A percentile compares a stretch with the other conserved stretches of the same genome.
These are phyloP conservation scores for Rubia peregrina DNA, from an alignment of 305 asterid genomes.

Conservation along the genomic window DNA sequence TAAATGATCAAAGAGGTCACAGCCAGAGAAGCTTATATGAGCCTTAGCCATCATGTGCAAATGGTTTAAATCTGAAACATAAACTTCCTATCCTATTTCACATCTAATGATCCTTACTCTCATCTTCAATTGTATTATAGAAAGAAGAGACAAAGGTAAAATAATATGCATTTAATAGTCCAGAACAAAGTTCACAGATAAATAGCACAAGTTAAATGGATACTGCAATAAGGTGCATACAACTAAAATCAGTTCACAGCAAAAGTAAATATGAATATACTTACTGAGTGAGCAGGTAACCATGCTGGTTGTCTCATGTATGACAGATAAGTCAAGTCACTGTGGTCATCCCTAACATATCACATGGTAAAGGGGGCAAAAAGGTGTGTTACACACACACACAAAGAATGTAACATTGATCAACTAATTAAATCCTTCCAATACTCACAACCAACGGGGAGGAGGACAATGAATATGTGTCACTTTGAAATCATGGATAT, in stretches of 20 bases:
- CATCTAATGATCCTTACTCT: neutral
- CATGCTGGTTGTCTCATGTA: conserved; percentile 68
- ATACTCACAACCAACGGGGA: conserved; percentile 85
- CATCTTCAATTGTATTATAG: neutral
- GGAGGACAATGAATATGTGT: conserved; percentile 98
- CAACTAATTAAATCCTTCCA: conserved; percentile 9
- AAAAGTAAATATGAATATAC: conserved; percentile 17
- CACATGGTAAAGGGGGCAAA: conserved; percentile 22
- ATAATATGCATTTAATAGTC: neutral
- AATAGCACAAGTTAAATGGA: neutral
- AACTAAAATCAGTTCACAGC: conserved; percentile 3
- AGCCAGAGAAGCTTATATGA: neutral
- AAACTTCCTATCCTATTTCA: neutral
- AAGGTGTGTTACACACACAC: neutral
- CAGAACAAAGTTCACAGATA: neutral
- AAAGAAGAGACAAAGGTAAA: neutral
- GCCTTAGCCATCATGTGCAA: conserved; percentile 5
- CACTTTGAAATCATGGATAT: conserved; percentile 60
- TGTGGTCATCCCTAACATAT: conserved; percentile 50
- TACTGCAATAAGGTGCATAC: neutral
- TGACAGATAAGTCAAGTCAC: conserved; percentile 40
- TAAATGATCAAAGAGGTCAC: neutral
- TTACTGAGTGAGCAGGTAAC: conserved; percentile 76
- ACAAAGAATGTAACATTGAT: neutral
- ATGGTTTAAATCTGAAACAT: neutral